phyloP scores from a whole-genome alignment of 768 basidiomycete genomes.

The Russula sp. region DNA sequence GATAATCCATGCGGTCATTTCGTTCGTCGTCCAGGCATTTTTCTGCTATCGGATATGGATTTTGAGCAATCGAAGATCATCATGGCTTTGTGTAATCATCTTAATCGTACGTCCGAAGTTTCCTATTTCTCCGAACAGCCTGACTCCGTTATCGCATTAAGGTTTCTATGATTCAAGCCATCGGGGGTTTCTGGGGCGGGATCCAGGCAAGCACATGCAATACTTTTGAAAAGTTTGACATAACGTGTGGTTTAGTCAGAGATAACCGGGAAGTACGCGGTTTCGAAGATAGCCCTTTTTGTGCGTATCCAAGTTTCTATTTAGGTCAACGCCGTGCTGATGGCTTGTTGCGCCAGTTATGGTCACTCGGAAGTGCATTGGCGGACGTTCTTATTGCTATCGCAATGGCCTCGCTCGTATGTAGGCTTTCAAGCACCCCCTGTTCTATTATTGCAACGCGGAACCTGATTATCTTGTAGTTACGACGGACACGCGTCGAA shows the following conservation, averaged over 20 bases:
- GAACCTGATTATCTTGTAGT: not conserved
- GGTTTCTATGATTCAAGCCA: constrained; percentile 1
- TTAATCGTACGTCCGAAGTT: constrained; percentile 3
- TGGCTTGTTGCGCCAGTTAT: not conserved
- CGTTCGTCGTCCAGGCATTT: constrained; percentile 35
- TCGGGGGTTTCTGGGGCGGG: constrained; percentile 17
- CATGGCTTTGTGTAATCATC: constrained; percentile 11
- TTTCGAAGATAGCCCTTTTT: constrained; percentile 12
- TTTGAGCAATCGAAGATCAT: constrained; percentile 26
- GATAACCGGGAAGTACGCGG: constrained; percentile 7
- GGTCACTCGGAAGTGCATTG: constrained; percentile 12
- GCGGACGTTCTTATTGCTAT: constrained; percentile 22
- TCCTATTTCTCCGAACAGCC: not conserved
- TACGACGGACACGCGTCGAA: not conserved
- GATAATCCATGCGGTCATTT: constrained; percentile 33
- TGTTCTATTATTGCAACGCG: no score
- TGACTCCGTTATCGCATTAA: not conserved
- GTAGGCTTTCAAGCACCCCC: not conserved
- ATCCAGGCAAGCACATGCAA: constrained; percentile 4
- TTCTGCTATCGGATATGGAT: constrained; percentile 38
- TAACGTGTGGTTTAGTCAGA: constrained; percentile 2
- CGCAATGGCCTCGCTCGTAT: constrained; percentile 17
- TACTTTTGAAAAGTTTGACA: not conserved
- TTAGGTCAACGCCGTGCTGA: not conserved
- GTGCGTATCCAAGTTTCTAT: not conserved